Percentiles rank a stretch among this genome's conserved stretches.
phyloP scores from a whole-genome alignment of 805 yeast genomes.

The Metschnikowia cerradonensis region DNA sequence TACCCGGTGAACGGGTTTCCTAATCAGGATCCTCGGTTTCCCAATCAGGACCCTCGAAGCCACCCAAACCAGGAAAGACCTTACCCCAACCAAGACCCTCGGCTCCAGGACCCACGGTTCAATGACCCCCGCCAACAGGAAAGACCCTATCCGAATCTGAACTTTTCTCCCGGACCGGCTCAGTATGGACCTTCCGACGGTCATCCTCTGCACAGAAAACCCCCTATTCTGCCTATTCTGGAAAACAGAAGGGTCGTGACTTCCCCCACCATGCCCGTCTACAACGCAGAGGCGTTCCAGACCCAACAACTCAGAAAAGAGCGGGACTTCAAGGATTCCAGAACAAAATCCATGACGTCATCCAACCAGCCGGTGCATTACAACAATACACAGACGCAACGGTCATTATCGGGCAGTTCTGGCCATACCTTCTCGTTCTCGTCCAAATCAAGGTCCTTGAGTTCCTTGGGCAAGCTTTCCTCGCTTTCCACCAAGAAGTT shows the following conservation, averaged over 20 bases:
- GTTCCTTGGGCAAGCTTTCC: slow-evolving; percentile 39
- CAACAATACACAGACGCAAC: slow-evolving; percentile 21
- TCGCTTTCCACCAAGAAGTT: slow-evolving; percentile 39
- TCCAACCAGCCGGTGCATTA: slow-evolving; percentile 8
- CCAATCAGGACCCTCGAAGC: not conserved
- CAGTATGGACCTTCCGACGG: not conserved
- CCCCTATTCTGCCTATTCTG: slow-evolving; percentile 2
- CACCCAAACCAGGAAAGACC: too few species aligned
- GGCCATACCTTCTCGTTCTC: slow-evolving; percentile 24
- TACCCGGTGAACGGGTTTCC: not conserved
- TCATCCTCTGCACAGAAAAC: not conserved
- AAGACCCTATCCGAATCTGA: not conserved
- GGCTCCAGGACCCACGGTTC: not conserved
- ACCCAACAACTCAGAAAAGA: slow-evolving; percentile 10
- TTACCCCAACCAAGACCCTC: not conserved
- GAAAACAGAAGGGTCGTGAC: slow-evolving; percentile 15
- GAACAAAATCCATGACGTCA: slow-evolving; percentile 15
- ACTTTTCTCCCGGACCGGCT: not conserved
- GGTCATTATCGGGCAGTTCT: slow-evolving; percentile 24
- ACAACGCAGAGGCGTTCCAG: slow-evolving; percentile 7
- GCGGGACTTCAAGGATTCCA: slow-evolving; percentile 4
- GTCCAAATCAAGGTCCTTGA: slow-evolving; percentile 39
- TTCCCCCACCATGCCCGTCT: slow-evolving; percentile 11
- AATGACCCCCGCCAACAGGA: not conserved
- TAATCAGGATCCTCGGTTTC: not conserved